Conservation (phyloP, 106 monocot species). For the Apostasia shenzhenica region DNA sequence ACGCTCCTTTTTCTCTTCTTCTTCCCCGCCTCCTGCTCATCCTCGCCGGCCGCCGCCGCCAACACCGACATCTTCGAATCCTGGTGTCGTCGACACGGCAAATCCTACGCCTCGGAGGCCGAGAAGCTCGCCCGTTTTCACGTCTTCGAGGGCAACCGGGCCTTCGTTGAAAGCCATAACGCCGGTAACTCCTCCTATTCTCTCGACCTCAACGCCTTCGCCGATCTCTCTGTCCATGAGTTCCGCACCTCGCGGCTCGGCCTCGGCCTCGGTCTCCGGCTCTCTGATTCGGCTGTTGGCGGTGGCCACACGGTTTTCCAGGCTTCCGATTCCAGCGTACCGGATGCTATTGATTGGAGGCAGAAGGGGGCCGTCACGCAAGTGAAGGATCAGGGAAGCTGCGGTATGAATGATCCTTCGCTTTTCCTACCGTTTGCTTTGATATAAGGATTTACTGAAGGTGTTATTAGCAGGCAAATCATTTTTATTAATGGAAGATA, state of each 20-base stretch:
- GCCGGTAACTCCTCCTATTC: slow-evolving; percentile 6
- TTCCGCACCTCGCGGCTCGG: slow-evolving; percentile 55
- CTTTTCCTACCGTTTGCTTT: slow-evolving; percentile 2
- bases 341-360: slow-evolving; percentile 84
- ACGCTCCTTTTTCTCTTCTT: slow-evolving; percentile 11
- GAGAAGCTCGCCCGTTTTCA: slow-evolving; percentile 48
- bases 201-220: slow-evolving; percentile 52
- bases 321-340: slow-evolving; percentile 23
- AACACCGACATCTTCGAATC: slow-evolving; percentile 43
- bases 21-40: not conserved
- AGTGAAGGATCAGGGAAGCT: slow-evolving; percentile 89
- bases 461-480: too few relatives aligned
- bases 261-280: slow-evolving; percentile 16
- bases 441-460: not conserved
- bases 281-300: not conserved
- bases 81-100: slow-evolving; percentile 40
- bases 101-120: slow-evolving; percentile 43
- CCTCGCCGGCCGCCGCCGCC: not conserved
- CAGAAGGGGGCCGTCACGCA: slow-evolving; percentile 71
- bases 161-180: slow-evolving; percentile 49
- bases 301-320: slow-evolving; percentile 16
- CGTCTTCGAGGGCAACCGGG: slow-evolving; percentile 51
- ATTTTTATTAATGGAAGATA: too few relatives aligned
- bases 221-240: slow-evolving; percentile 64
- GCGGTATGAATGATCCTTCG: slow-evolving; percentile 35